Conservation (phyloP, 352 stramenopile species). For the Thalassiosira sp. region DNA sequence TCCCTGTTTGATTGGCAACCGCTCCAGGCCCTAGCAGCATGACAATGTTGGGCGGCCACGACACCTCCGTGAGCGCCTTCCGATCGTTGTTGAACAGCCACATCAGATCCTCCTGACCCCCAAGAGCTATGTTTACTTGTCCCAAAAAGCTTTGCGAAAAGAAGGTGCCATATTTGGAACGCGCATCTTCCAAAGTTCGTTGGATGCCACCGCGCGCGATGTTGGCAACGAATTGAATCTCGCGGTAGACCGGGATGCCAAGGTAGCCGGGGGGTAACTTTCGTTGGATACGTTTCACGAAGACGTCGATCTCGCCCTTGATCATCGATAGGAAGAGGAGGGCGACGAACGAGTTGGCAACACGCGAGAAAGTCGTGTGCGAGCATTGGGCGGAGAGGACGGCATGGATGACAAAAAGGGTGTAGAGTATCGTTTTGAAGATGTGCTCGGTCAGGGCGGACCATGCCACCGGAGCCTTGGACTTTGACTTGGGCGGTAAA, state of each 20-base stretch:
- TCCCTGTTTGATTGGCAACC: conserved; percentile 18
- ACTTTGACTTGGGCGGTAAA: neutral
- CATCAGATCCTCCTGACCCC: conserved; percentile 23
- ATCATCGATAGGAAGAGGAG: neutral
- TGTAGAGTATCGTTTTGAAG: neutral
- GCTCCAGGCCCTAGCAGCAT: conserved; percentile 19
- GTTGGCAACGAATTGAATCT: conserved; percentile 6
- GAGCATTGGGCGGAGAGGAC: neutral
- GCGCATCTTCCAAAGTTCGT: neutral
- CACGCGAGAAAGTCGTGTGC: neutral
- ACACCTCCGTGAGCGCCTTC: conserved; percentile 14
- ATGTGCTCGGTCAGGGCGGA: neutral
- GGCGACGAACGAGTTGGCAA: neutral
- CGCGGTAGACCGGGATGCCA: neutral
- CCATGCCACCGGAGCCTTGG: neutral
- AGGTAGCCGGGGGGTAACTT: conserved; percentile 9
- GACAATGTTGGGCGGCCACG: conserved; percentile 31
- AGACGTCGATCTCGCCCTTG: neutral
- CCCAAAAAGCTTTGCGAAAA: conserved; percentile 3
- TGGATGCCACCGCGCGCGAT: neutral
- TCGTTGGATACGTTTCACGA: conserved; percentile 6
- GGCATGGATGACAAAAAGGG: neutral
- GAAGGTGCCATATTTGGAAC: conserved; percentile 7
- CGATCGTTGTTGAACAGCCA: conserved; percentile 43
- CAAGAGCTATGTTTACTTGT: neutral